Base-by-base conservation (phyloP, 2,329 filamentous ascomycete genomes). In the Fusarium miscanthi region DNA sequence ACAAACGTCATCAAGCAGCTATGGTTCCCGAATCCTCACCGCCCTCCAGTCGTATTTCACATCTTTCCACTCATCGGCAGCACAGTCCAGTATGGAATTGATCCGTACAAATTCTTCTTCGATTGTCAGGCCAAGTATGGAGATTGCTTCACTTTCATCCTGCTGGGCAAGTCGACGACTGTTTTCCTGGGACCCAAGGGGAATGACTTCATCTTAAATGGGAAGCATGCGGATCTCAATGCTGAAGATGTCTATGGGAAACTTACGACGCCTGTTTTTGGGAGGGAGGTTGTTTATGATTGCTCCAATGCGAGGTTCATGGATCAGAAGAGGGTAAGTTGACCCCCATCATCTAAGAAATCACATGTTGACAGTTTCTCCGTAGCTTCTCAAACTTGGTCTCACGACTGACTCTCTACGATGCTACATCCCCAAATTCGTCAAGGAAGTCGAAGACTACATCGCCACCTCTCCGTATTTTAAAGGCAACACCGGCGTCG, bases 51-150 rank as follows among this genome's bases (percentile, higher is more conserved):
- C 49, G 92, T 95, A 62, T 95, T 95, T 81, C 92, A 94, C 81
- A 92, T 90, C 87, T 87, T 95, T 76, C 93, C 93, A 53, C 84
- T 97, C 70, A 88, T 98, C 78, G 95, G 95, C 69, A 98, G 92
- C 85, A 97, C 95, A 58, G 87, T 98, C 76, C 93, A 90, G 42
- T 98, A 98, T 84, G 95, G 95, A 79, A 97, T 97, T 81, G 94
- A 98, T 79, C 95, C 95, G 9, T 95, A 94, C 78, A 87, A 87
- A 54, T 98, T 97, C 87, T 97, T 98, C 84, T 87, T 76, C 88
- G 90, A 86, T 77, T 88, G 88, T 81, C 90, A 90, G 75, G 86
- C 88, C 76, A 96, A 96, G 89, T 93, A 95, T 80, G 94, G 94
- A 78, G 93, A 97, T 81, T 90, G 94, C 77, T 97, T 96, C 80